A percentile compares a stretch with the other conserved stretches of the same genome.
These are phyloP conservation scores for Rhytidhysteron rufulum DNA, from an alignment of 2,329 filamentous ascomycete species.

Conservation along the genomic window DNA sequence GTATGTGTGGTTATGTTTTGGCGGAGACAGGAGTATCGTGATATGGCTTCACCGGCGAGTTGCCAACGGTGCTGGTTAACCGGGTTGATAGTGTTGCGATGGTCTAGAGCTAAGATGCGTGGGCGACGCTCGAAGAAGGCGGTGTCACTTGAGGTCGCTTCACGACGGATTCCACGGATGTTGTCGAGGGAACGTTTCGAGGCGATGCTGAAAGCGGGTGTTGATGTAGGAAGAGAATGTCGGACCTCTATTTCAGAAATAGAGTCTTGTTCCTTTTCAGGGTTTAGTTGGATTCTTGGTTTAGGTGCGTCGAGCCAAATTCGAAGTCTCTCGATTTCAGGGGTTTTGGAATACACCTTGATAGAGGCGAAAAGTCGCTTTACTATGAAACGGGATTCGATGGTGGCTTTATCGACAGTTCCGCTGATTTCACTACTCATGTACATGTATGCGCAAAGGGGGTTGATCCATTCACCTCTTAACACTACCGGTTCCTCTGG, in stretches of 20 bases:
- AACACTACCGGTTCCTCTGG: slow-evolving; percentile 10
- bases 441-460: slow-evolving; percentile 16
- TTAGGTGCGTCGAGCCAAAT: too few relatives aligned
- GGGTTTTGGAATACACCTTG: slow-evolving; percentile 3
- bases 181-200: too few relatives aligned
- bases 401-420: background rate
- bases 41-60: slow-evolving; percentile 1
- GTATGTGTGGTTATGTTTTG: background rate
- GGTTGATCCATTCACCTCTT: slow-evolving; percentile 10
- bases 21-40: slow-evolving; percentile 3
- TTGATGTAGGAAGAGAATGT: too few relatives aligned
- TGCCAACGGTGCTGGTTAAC: background rate
- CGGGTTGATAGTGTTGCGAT: background rate
- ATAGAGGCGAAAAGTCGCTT: background rate
- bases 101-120: background rate
- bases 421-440: slow-evolving; percentile 10
- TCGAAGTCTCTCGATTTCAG: slow-evolving; percentile 2
- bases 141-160: too few relatives aligned
- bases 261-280: background rate
- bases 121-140: background rate
- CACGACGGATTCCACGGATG: too few relatives aligned
- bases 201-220: too few relatives aligned
- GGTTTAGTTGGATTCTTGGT: too few relatives aligned
- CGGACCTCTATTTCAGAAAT: background rate
- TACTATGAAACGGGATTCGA: background rate